phyloP scores from a whole-genome alignment of 192 early-diverging fungal species.

The Bifiguratus adelaidae region DNA sequence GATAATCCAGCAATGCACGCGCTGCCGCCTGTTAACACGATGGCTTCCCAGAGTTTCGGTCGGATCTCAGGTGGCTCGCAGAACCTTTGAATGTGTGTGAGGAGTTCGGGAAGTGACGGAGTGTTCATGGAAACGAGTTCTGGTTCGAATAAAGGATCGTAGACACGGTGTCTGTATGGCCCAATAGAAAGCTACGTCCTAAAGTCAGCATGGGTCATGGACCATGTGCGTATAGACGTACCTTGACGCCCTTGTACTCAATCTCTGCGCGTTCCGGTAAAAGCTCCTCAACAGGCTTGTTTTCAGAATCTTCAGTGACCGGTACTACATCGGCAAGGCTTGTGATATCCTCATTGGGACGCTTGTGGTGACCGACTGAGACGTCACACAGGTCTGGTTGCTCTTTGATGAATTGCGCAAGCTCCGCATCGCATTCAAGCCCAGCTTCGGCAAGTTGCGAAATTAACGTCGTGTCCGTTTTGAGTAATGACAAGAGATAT shows the following conservation, averaged over 20 bases:
- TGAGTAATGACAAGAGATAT: conserved; percentile 49
- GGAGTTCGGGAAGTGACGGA: conserved; percentile 43
- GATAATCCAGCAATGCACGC: conserved; percentile 25
- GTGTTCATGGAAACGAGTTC: conserved; percentile 22
- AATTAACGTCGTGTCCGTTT: conserved; percentile 34
- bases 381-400: conserved; percentile 26
- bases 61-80: conserved; percentile 66
- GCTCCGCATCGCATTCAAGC: conserved; percentile 27
- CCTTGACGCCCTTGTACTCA: conserved; percentile 50
- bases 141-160: conserved; percentile 70
- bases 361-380: conserved; percentile 8
- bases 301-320: not conserved
- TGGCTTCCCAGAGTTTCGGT: conserved; percentile 71
- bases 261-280: conserved; percentile 23
- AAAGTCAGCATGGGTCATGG: not conserved
- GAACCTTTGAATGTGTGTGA: conserved; percentile 48
- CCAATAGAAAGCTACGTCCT: conserved; percentile 44
- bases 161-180: conserved; percentile 37
- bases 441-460: conserved; percentile 25
- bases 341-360: not conserved
- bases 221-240: conserved; percentile 2
- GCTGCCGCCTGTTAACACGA: conserved; percentile 79
- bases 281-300: conserved; percentile 9
- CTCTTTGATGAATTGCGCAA: conserved; percentile 50
- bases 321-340: not conserved